These are phyloP conservation scores for Fistulina hepatica DNA, from an alignment of 1,284 basidiomycete genomes.

Conservation along the genomic window DNA sequence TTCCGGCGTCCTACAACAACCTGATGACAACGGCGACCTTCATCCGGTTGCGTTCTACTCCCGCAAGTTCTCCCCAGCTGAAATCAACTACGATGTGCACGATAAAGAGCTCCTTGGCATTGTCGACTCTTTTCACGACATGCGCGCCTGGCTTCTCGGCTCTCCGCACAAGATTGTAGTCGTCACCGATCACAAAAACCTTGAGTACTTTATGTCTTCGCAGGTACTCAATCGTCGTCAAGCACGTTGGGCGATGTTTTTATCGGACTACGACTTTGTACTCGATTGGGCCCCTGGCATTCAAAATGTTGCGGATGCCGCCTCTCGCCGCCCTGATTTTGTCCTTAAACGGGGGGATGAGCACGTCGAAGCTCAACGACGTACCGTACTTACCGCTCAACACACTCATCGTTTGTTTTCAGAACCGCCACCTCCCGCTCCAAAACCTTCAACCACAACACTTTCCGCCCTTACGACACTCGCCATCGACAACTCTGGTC, in stretches of 20 bases:
- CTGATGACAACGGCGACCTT: constrained; percentile 26
- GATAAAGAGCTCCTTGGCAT: constrained; percentile 30
- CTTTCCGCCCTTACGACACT: constrained; percentile 3
- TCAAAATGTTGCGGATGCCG: constrained; percentile 22
- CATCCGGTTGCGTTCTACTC: constrained; percentile 32
- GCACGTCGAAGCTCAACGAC: constrained; percentile 12
- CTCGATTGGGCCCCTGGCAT: constrained; percentile 11
- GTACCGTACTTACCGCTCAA: constrained; percentile 17
- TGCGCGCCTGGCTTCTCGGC: constrained; percentile 28
- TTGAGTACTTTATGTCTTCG: constrained; percentile 25
- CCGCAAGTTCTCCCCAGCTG: constrained; percentile 28
- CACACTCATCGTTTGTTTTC: constrained; percentile 18
- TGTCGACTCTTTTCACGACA: constrained; percentile 26
- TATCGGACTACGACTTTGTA: constrained; percentile 23
- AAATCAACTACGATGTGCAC: constrained; percentile 27
- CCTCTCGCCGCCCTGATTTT: constrained; percentile 23
- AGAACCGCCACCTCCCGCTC: constrained; percentile 3
- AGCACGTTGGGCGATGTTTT: constrained; percentile 26
- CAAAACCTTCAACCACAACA: no score
- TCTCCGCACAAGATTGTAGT: constrained; percentile 19
- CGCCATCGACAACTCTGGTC: constrained; percentile 3
- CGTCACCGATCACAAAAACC: constrained; percentile 28
- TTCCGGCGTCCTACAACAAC: constrained; percentile 8
- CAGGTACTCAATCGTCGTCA: constrained; percentile 16
- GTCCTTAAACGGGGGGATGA: constrained; percentile 27